Base-by-base conservation (phyloP, 2,329 filamentous ascomycete species). In the Aureobasidium sp. region DNA sequence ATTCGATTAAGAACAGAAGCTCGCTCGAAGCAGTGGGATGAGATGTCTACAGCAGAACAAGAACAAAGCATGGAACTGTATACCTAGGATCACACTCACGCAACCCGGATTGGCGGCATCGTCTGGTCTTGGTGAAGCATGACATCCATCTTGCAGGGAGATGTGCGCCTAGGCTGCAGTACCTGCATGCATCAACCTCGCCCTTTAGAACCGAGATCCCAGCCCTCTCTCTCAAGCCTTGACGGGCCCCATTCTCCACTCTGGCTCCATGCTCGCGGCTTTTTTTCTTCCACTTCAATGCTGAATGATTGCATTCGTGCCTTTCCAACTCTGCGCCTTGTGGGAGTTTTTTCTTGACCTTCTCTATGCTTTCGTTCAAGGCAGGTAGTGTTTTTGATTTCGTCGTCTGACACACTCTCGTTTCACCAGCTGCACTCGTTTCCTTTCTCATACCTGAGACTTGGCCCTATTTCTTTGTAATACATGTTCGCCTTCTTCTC, bases 351-450 rank as follows among this genome's bases (percentile, higher is more conserved):
- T 29, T 57, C 29, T 47, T 36, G 39, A 20, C 32, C 41, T 59
- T 60, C 44, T 51, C 46, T 42, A 50, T 60, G 57, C 57, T 51
- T 36, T 60, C 46, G 39, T 51, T 60, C 37, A 50, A 50, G 57
- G 57, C 57, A 60, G 36, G 57, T 47, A 51, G 44, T 60, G 20
- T 55, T 59, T 48, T 59, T 32, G 17, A 34, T 47, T 59, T 51
- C 36, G 57, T 60, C 46, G 44, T 60, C 57, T 60, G 57, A 51
- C 57, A 46, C 57, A 60, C 57, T 51, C 26, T 60, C 57, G 57
- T 60, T 60, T 60, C 57, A 60, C 34, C 57, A 60, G 46, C 57
- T 60, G 57, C 57, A 60, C 57, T 60, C 57, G 32, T 60, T 60
- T 51, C 57, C 57, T 41, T 50, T 60, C 46, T 60, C 57, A 60